phyloP scores from a whole-genome alignment of 2,329 filamentous ascomycete species.

The Fusarium bactridioides region DNA sequence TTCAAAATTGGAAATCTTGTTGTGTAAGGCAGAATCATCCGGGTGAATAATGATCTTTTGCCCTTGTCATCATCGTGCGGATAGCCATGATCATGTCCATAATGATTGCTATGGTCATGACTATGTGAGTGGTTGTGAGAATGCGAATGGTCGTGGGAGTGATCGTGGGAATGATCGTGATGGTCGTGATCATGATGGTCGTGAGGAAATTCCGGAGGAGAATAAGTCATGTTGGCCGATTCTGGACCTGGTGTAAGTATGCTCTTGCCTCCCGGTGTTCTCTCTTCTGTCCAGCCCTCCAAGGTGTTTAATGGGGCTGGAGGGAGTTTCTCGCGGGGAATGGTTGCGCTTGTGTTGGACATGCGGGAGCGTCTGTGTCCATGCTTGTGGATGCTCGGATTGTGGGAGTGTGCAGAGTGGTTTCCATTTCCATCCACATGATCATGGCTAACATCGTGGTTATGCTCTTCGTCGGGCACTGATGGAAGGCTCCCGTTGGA shows the following conservation, averaged over 20 bases:
- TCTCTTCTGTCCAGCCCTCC: slow-evolving; percentile 53
- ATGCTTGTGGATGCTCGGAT: slow-evolving; percentile 40
- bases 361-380: slow-evolving; percentile 43
- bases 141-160: slow-evolving; percentile 40
- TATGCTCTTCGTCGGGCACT: slow-evolving; percentile 46
- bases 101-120: slow-evolving; percentile 32
- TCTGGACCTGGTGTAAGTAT: slow-evolving; percentile 48
- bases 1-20: slow-evolving; percentile 80
- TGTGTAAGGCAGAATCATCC: slow-evolving; percentile 73
- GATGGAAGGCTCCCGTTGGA: slow-evolving; percentile 45
- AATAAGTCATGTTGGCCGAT: slow-evolving; percentile 41
- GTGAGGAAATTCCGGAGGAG: slow-evolving; percentile 43
- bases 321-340: slow-evolving; percentile 44
- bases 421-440: slow-evolving; percentile 34
- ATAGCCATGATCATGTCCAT: slow-evolving; percentile 42
- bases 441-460: slow-evolving; percentile 38
- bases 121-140: slow-evolving; percentile 29
- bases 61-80: slow-evolving; percentile 51
- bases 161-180: slow-evolving; percentile 39
- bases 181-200: slow-evolving; percentile 40
- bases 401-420: slow-evolving; percentile 36
- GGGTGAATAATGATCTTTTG: slow-evolving; percentile 74
- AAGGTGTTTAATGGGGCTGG: slow-evolving; percentile 47
- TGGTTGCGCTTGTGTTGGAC: slow-evolving; percentile 42
- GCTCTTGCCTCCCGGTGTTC: slow-evolving; percentile 51